Evolutionary conservation across 164 flowering plant genomes (phyloP), one percentile per base, ranked within the genome.

Genomic region (Houttuynia cordata): DNA sequence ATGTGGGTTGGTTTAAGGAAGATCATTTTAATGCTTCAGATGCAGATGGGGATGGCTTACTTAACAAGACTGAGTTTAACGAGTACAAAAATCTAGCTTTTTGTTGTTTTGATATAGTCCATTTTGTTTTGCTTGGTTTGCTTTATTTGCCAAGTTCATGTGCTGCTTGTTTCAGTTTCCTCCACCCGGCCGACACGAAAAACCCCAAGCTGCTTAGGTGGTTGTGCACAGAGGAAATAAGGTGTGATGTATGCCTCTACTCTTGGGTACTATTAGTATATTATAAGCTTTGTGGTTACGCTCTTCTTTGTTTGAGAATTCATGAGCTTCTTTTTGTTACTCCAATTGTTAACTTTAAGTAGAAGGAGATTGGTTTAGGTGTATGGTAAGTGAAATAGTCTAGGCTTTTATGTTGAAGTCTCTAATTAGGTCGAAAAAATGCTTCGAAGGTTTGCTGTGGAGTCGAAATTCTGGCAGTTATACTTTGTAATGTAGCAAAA

Each of bases 1-100:
- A 86, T 52, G 80, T 93, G 85, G 99, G 99, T 49, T 93, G 99
- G 99, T 93, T 92, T 94, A 90, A 80, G 68, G 88, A 85, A 71
- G 97, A 88, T 60, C 97, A 93, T 67, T 90, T 90, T 62, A 86
- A 86, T 82, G 92, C 97, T 65, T 86, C 99, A 17, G 99, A 93
- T 81, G 84, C 74, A 0, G 81, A 93, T 80, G 95, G 86, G 67
- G 95, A 93, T 81, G 92, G 96, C 59, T 76, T 76, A 51, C 70
- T 93, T 62, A 93, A 88, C 76, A 57, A 76, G 55, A 85, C 89
- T 9, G 99, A 93, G 75, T 93, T 88, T 71, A 90, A 93, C 64
- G 92, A 93, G 99, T 93, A 45, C 14, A 3, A 45, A 83, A 19
- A 62, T 67, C 68, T 40, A 55, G 63, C 20, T 1, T 5, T 12